Conservation (phyloP, 257 asterid genomes). For the Solanum corneliomulleri region DNA sequence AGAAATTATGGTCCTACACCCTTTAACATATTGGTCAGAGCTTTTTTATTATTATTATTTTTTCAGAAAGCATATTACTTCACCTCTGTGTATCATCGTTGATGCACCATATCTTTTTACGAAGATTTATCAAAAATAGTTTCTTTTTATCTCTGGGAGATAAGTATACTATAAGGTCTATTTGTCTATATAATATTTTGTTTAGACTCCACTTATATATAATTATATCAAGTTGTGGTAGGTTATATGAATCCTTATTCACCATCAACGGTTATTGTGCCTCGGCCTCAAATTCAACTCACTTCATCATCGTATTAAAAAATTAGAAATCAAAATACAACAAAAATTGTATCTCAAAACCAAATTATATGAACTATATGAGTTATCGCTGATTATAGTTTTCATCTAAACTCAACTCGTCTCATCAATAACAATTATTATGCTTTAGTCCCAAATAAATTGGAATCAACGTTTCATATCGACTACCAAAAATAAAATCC, state of each 20-base stretch:
- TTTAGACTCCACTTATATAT: too few species aligned
- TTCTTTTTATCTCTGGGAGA: background rate
- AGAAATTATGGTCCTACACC: background rate
- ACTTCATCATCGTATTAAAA: accelerated
- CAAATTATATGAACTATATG: too few species aligned
- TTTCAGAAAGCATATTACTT: background rate
- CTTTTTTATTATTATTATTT: too few species aligned
- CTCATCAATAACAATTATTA: background rate
- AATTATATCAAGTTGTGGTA: background rate
- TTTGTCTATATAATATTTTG: too few species aligned
- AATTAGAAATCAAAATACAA: background rate
- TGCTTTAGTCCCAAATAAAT: accelerated
- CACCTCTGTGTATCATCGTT: too few species aligned
- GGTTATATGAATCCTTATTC: background rate
- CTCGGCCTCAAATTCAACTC: background rate
- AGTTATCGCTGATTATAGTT: too few species aligned
- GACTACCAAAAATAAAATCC: background rate
- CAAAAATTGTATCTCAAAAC: background rate
- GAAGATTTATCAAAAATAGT: too few species aligned
- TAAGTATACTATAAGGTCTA: too few species aligned
- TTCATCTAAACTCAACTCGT: background rate
- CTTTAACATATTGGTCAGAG: background rate
- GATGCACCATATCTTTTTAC: too few species aligned
- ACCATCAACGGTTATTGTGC: background rate
- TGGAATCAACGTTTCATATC: background rate